phyloP scores from a whole-genome alignment of 192 early-diverging fungal species.

The Coemansia sp. region DNA sequence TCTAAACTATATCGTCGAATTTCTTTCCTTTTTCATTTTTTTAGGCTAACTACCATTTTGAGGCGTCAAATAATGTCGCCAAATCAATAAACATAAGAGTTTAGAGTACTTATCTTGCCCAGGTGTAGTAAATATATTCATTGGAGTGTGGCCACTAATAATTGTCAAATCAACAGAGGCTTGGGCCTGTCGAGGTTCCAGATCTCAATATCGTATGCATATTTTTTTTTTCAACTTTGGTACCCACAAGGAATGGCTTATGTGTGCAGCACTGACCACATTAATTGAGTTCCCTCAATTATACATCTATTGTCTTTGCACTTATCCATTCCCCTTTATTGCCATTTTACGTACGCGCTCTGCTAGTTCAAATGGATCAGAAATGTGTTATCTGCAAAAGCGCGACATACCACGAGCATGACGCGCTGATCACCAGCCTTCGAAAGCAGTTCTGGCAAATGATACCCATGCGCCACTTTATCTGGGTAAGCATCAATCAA shows the following conservation, averaged over 20 bases:
- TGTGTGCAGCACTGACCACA: neutral
- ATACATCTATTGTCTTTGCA: neutral
- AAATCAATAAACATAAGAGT: neutral
- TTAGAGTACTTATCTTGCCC: neutral
- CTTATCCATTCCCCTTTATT: neutral
- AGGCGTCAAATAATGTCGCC: neutral
- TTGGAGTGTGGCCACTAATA: neutral
- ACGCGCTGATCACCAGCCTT: constrained; percentile 38
- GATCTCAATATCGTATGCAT: neutral
- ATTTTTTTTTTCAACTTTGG: neutral
- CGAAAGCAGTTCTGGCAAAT: constrained; percentile 60
- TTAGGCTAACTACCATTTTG: neutral
- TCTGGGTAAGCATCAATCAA: constrained; percentile 31
- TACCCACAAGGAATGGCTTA: constrained; percentile 1
- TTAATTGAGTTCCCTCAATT: neutral
- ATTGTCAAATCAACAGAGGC: neutral
- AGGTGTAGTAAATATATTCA: neutral
- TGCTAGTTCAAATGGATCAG: constrained; percentile 37
- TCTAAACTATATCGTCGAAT: neutral
- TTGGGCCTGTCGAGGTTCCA: neutral
- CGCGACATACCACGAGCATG: constrained; percentile 51
- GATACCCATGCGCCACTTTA: constrained; percentile 42
- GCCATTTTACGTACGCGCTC: neutral
- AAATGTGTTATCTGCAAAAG: constrained; percentile 46
- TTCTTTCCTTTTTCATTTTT: neutral